Conservation (phyloP, 2,329 filamentous ascomycete genomes). For the Microdochium nivale region DNA sequence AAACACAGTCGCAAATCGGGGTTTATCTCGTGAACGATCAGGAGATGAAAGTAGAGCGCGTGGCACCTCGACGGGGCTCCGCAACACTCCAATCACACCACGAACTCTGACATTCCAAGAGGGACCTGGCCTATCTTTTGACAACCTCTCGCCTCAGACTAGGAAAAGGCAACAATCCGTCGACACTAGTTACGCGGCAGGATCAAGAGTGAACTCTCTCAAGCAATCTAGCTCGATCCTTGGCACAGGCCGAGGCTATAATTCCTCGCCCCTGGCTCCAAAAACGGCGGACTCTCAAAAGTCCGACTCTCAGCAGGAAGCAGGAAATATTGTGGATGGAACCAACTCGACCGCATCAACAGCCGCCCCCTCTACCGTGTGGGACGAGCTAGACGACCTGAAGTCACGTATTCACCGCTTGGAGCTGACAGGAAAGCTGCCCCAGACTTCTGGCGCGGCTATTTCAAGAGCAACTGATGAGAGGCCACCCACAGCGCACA, state of each 20-base stretch:
- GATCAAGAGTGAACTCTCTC: constrained; percentile 33
- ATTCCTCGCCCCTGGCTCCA: constrained; percentile 52
- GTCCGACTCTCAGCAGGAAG: constrained; percentile 25
- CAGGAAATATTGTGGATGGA: constrained; percentile 46
- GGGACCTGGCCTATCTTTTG: constrained; percentile 13
- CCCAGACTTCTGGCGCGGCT: constrained; percentile 71
- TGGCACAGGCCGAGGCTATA: constrained; percentile 37
- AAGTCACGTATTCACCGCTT: constrained; percentile 88
- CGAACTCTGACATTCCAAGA: constrained; percentile 41
- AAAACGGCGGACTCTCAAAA: constrained; percentile 28
- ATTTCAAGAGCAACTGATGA: constrained; percentile 69
- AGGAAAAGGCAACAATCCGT: constrained; percentile 37
- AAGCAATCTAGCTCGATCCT: constrained; percentile 29
- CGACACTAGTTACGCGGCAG: constrained; percentile 30
- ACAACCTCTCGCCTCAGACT: constrained; percentile 14
- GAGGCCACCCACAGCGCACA: constrained; percentile 82
- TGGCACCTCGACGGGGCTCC: constrained; percentile 27
- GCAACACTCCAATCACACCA: constrained; percentile 39
- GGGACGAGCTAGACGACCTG: constrained; percentile 94
- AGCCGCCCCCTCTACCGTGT: constrained; percentile 84
- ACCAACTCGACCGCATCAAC: constrained; percentile 86
- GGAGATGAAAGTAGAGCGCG: constrained; percentile 24
- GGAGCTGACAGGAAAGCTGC: constrained; percentile 81
- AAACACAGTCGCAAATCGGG: constrained; percentile 31
- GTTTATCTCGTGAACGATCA: constrained; percentile 31